phyloP scores from a whole-genome alignment of 306 rosid genomes.

The Malus domestica region ASM211411v1 NC_041795.1:30097001-30097500 shows the following conservation, averaged over 20 bases:
- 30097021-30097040: neutral
- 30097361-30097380: conserved; percentile 38
- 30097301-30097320: conserved; percentile 35
- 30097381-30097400: conserved; percentile 33
- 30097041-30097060: neutral
- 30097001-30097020: neutral
- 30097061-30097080: neutral
- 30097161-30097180: conserved; percentile 36
- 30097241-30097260: conserved; percentile 22
- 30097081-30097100: neutral
- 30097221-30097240: conserved; percentile 36
- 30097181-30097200: conserved; percentile 61
- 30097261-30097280: conserved; percentile 12
- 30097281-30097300: conserved; percentile 32
- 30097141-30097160: conserved; percentile 9
- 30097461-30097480: conserved; percentile 36
- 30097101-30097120: neutral
- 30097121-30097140: neutral
- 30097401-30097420: conserved; percentile 51
- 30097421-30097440: conserved; percentile 47
- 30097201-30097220: conserved; percentile 43
- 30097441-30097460: conserved; percentile 42
- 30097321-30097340: conserved; percentile 25
- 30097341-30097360: conserved; percentile 33
- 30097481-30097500: conserved; percentile 34